phyloP scores from a whole-genome alignment of 78 protist genomes.

The Emiliania huxleyi region DNA sequence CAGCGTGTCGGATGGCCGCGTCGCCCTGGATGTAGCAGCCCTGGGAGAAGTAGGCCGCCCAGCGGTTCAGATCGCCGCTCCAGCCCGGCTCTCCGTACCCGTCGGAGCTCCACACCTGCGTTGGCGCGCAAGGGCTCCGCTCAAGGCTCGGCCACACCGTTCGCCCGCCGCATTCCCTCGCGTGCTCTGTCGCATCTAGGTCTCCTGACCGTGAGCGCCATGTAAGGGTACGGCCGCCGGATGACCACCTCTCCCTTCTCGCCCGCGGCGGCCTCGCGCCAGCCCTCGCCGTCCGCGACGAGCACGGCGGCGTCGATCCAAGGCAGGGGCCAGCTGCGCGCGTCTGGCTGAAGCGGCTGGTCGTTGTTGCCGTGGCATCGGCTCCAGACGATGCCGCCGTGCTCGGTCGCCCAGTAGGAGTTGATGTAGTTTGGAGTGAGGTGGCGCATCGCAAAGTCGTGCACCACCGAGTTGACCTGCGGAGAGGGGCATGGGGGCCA shows the following conservation, averaged over 20 bases:
- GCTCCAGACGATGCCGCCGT: not conserved
- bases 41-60: not conserved
- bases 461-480: not conserved
- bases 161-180: too few relatives aligned
- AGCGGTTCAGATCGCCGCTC: not conserved
- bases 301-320: not conserved
- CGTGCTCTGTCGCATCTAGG: too few relatives aligned
- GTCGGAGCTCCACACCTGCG: not conserved
- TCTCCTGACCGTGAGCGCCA: slow-evolving; percentile 9
- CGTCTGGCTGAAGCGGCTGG: not conserved
- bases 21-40: not conserved
- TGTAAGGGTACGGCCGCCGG: not conserved
- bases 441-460: not conserved
- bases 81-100: not conserved
- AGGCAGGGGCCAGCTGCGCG: not conserved
- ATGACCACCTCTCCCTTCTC: not conserved
- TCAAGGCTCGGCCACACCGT: too few relatives aligned
- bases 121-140: too few relatives aligned
- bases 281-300: not conserved
- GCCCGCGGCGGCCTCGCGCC: not conserved
- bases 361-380: not conserved
- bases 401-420: not conserved
- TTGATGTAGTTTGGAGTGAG: not conserved
- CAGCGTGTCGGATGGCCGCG: not conserved
- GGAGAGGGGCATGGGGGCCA: too few relatives aligned